Conservation (phyloP, 345 rosid species). For the Triadica sebifera region DNA sequence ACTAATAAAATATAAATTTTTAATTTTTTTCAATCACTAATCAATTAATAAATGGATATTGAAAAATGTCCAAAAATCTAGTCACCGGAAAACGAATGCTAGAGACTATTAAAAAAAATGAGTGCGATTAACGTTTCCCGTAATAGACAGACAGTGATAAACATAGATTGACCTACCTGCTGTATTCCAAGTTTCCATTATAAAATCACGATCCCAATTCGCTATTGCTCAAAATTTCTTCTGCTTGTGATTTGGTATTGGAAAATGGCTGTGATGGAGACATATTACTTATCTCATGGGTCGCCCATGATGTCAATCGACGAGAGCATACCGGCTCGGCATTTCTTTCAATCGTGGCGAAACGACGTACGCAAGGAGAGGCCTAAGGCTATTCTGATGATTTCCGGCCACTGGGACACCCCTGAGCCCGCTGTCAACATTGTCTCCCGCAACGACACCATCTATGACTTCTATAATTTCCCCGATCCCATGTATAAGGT, state of each 20-base stretch:
- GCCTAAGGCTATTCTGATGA: conserved; percentile 68
- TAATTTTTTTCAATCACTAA: too few relatives aligned
- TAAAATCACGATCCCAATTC: too few relatives aligned
- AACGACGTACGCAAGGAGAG: conserved; percentile 29
- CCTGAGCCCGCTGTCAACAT: conserved; percentile 56
- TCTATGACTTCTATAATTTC: conserved; percentile 77
- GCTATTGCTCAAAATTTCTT: too few relatives aligned
- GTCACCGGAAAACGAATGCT: too few relatives aligned
- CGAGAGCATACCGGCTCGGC: conserved; percentile 60
- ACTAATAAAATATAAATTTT: too few relatives aligned
- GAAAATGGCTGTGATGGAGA: conserved; percentile 31
- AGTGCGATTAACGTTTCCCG: too few relatives aligned
- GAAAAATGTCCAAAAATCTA: too few relatives aligned
- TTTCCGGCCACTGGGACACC: conserved; percentile 95
- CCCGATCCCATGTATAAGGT: conserved; percentile 79
- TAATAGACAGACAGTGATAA: too few relatives aligned
- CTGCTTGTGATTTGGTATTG: not conserved
- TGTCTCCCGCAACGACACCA: conserved; percentile 53
- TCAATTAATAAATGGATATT: too few relatives aligned
- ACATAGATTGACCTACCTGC: too few relatives aligned
- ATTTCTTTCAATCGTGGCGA: conserved; percentile 69
- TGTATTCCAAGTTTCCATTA: too few relatives aligned
- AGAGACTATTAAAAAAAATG: too few relatives aligned
- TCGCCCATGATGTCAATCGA: conserved; percentile 77
- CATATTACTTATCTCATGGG: conserved; percentile 78